A percentile compares a stretch with the other conserved stretches of the same genome.
Conservation (phyloP, 2,329 filamentous ascomycete genomes). For the Dothistroma pini region DNA sequence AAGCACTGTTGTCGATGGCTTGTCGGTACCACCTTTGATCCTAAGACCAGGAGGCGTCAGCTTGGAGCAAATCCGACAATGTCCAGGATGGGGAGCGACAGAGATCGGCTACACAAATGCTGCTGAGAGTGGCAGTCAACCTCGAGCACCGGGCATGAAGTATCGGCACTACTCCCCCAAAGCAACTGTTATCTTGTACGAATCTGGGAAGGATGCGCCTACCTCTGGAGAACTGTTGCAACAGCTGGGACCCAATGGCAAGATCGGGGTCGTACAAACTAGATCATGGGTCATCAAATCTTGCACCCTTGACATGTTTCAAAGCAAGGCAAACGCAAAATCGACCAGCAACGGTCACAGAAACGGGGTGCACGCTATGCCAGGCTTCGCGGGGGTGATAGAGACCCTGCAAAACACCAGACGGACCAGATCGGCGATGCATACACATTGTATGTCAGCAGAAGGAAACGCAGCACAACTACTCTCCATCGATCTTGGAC, state of each 20-base stretch:
- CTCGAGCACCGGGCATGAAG: slow-evolving; percentile 95
- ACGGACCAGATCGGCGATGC: slow-evolving; percentile 9
- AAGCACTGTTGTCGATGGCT: slow-evolving; percentile 91
- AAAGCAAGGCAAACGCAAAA: neutral
- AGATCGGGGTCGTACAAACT: slow-evolving; percentile 41
- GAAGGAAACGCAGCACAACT: slow-evolving; percentile 30
- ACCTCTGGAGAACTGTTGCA: slow-evolving; percentile 30
- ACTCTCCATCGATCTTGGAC: slow-evolving; percentile 71
- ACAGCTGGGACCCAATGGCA: slow-evolving; percentile 25
- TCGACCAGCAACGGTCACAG: slow-evolving; percentile 16
- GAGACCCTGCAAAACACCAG: slow-evolving; percentile 17
- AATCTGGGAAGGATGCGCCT: slow-evolving; percentile 47
- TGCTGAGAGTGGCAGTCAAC: slow-evolving; percentile 60
- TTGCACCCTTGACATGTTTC: neutral
- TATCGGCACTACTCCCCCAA: slow-evolving; percentile 96
- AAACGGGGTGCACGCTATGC: slow-evolving; percentile 23
- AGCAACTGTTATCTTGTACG: slow-evolving; percentile 69
- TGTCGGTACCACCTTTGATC: slow-evolving; percentile 75
- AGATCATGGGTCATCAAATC: slow-evolving; percentile 32
- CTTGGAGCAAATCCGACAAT: slow-evolving; percentile 70
- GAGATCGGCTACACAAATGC: slow-evolving; percentile 75
- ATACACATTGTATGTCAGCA: slow-evolving; percentile 7
- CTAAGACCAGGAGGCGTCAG: slow-evolving; percentile 83
- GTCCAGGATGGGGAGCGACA: slow-evolving; percentile 76
- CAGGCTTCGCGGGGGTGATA: slow-evolving; percentile 30